Evolutionary conservation across 805 yeast genomes (phyloP), one percentile per base, ranked within the genome.

Genomic region (Wickerhamomyces chambardii): DNA sequence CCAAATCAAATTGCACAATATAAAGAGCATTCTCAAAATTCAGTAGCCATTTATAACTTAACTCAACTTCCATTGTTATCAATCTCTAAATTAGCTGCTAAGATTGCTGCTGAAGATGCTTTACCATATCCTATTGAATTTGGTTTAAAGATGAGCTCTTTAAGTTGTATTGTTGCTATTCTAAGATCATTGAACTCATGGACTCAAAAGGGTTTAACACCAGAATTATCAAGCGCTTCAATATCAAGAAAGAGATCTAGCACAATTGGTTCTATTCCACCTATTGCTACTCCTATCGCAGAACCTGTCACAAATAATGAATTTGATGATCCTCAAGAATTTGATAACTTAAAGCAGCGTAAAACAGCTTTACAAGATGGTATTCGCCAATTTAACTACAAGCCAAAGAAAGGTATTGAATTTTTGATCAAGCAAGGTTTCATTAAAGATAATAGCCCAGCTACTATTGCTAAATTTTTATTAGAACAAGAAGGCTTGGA

Each of bases 301-400:
- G 27, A 24, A 14, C 15, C 27, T 8, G 12, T 2, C 6, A 15
- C 29, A 9, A 28, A 28, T 14, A 54, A 49, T 8, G 80, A 70
- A 10, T 45, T 63, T 14, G 94, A 83, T 50, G 85, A 80, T 46
- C 89, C 94, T 2, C 70, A 73, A 16, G 94, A 86, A 55, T 90
- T 92, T 57, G 97, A 89, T 47, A 75, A 70, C 33, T 70, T 79
- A 45, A 94, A 92, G 50, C 83, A 77, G 47, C 68, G 90, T 39
- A 92, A 92, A 56, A 86, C 83, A 24, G 82, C 82, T 3, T 63
- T 90, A 27, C 66, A 82, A 17, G 92, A 84, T 40, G 89, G 89
- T 36, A 70, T 86, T 14, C 70, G 72, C 40, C 75, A 76, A 38
- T 92, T 92, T 64, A 89, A 87, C 53, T 83, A 68, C 56, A 84